These are phyloP conservation scores for Didymella sp. DNA, from an alignment of 2,329 filamentous ascomycete species.

Conservation along the genomic window DNA sequence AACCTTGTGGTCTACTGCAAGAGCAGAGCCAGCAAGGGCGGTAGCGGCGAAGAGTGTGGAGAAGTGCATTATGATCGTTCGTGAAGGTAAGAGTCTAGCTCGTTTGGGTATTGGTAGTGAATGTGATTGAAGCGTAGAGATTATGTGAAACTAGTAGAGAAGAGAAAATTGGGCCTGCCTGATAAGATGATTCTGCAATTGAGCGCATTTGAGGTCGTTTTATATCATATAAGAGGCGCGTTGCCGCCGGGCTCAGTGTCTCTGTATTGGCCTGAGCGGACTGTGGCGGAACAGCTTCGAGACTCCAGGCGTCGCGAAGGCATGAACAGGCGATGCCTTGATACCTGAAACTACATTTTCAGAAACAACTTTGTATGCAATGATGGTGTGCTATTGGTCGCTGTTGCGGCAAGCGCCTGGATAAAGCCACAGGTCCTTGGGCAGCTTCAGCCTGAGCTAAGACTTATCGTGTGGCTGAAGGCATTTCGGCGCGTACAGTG, in stretches of 20 bases:
- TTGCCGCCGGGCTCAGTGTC: conserved; percentile 25
- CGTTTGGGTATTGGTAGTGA: conserved; percentile 30
- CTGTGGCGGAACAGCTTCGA: conserved; percentile 46
- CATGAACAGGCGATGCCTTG: conserved; percentile 33
- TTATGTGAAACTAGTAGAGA: conserved; percentile 35
- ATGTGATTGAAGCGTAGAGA: conserved; percentile 24
- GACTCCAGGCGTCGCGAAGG: conserved; percentile 45
- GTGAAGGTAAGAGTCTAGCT: conserved; percentile 42
- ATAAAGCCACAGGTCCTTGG: conserved; percentile 33
- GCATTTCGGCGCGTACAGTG: conserved; percentile 15
- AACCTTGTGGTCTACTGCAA: conserved; percentile 45
- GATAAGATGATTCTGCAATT: conserved; percentile 35
- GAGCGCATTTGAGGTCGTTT: conserved; percentile 47
- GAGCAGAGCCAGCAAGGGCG: conserved; percentile 39
- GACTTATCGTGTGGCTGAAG: conserved; percentile 35
- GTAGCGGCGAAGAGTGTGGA: conserved; percentile 44
- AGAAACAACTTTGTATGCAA: conserved; percentile 23
- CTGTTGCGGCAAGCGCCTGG: conserved; percentile 26
- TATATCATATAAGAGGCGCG: conserved; percentile 43
- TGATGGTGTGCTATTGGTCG: conserved; percentile 37
- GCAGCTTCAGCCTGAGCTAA: conserved; percentile 21
- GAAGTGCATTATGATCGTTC: conserved; percentile 51
- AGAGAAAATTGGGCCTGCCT: conserved; percentile 48
- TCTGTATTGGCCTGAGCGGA: conserved; percentile 32
- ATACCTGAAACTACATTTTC: conserved; percentile 20